These are phyloP conservation scores for Fusarium acutatum DNA, from an alignment of 2,329 filamentous ascomycete genomes.

Conservation along the genomic window DNA sequence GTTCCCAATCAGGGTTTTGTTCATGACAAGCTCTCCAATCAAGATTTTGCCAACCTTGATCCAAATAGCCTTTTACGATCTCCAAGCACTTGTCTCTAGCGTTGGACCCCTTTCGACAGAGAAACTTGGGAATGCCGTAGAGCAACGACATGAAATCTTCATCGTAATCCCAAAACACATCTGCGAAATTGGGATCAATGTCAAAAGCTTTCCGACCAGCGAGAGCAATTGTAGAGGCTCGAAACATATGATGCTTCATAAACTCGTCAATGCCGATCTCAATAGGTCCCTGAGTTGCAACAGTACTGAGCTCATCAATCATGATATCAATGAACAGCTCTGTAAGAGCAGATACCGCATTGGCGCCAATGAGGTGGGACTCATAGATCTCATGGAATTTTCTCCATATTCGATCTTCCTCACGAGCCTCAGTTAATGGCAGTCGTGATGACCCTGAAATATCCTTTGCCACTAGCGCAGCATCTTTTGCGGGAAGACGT, in stretches of 20 bases:
- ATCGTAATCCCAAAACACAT: slow-evolving; percentile 36
- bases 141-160: slow-evolving; percentile 36
- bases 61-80: slow-evolving; percentile 23
- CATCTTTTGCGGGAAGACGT: slow-evolving; percentile 24
- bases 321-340: slow-evolving; percentile 27
- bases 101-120: slow-evolving; percentile 32
- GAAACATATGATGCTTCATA: slow-evolving; percentile 36
- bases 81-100: slow-evolving; percentile 32
- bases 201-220: slow-evolving; percentile 24
- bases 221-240: slow-evolving; percentile 34
- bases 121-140: slow-evolving; percentile 31
- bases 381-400: slow-evolving; percentile 36
- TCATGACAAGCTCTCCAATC: slow-evolving; percentile 18
- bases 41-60: slow-evolving; percentile 15
- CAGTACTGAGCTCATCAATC: slow-evolving; percentile 13
- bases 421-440: slow-evolving; percentile 17
- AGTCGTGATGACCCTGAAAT: slow-evolving; percentile 29
- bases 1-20: slow-evolving; percentile 27
- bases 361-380: slow-evolving; percentile 24
- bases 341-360: slow-evolving; percentile 23
- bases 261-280: slow-evolving; percentile 32
- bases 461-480: slow-evolving; percentile 26
- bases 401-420: slow-evolving; percentile 36
- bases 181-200: slow-evolving; percentile 23
- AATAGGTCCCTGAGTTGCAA: not conserved